Percentiles rank a stretch among this genome's conserved stretches.
Evolutionary conservation across 495 filamentous ascomycete species (phyloP).

Genomic region (Gamarada debralockiae): DNA sequence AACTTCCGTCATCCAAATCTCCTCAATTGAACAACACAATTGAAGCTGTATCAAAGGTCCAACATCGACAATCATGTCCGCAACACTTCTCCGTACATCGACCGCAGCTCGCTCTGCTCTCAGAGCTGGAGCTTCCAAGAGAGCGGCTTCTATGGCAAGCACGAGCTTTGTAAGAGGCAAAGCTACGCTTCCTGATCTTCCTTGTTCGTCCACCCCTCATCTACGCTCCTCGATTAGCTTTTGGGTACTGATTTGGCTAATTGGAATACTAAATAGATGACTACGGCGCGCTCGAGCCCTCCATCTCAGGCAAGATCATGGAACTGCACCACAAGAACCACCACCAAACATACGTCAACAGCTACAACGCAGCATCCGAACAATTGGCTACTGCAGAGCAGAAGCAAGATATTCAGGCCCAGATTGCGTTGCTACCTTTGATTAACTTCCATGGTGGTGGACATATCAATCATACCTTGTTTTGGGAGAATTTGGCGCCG

Average conservation of each 20-base stretch:
- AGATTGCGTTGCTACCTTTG: slow-evolving; percentile 77
- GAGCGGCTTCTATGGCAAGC: slow-evolving; percentile 55
- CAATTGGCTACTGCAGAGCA: slow-evolving; percentile 55
- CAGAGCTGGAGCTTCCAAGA: slow-evolving; percentile 41
- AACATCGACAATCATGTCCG: slow-evolving; percentile 38
- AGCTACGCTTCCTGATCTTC: slow-evolving; percentile 89
- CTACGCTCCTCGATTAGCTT: background rate
- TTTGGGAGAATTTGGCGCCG: slow-evolving; percentile 91
- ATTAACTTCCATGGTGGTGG: slow-evolving; percentile 98
- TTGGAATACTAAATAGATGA: slow-evolving; percentile 61
- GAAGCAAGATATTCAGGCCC: slow-evolving; percentile 56
- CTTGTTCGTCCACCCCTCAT: slow-evolving; percentile 61
- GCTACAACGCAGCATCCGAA: slow-evolving; percentile 60
- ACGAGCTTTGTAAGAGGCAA: slow-evolving; percentile 79
- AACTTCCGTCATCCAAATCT: background rate
- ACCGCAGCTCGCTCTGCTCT: slow-evolving; percentile 34
- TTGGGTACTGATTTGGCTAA: background rate
- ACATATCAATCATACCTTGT: slow-evolving; percentile 88
- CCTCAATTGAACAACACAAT: slow-evolving; percentile 6
- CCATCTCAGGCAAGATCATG: slow-evolving; percentile 98
- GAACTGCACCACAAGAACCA: slow-evolving; percentile 82
- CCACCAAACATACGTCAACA: slow-evolving; percentile 76
- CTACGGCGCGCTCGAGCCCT: slow-evolving; percentile 88
- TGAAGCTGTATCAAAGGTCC: slow-evolving; percentile 8
- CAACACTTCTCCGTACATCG: slow-evolving; percentile 47